Evolutionary conservation across 805 yeast species (phyloP), one percentile per base, ranked within the genome.

Genomic region (Ogataea paraovalis): DNA sequence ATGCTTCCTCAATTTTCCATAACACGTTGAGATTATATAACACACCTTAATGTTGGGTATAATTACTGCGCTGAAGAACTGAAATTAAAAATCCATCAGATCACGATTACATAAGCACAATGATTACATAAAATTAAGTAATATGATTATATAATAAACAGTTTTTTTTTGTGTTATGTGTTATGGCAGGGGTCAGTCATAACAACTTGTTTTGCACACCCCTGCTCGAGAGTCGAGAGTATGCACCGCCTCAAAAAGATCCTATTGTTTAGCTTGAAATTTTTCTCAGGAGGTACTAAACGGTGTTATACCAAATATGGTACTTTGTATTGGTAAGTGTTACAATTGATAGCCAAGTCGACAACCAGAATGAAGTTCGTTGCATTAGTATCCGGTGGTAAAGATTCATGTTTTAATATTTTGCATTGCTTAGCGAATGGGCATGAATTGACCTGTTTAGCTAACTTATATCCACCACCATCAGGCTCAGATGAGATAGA

Each of bases 381-480:
- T 30, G 99, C 96, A 0, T 73, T 94, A 20, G 82, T 94, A 0
- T 87, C 96, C 0, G 99, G 99, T 4, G 99, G 99, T 0, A 94
- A 94, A 60, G 99, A 94, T 65, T 91, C 97, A 8, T 89, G 91
- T 68, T 94, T 78, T 65, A 94, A 91, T 61, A 81, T 92, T 14
- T 68, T 89, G 34, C 96, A 94, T 62, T 89, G 98, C 59, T 62
- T 87, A n/a, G 74, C 78, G 2, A 80, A 86, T 44, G 96, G 95
- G 13, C 99, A 94, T 68, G 87, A 87, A 57, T 70, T 94, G 5
- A 79, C 79, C 0, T 97, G 96, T 1, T 66, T 92, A 41, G 98
- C 90, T 0, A 94, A 94, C 59, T 66, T 94, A 51, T 80, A 81
- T 58, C 97, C 97, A 1, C 72, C 55, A 9, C 67, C 52, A 18